Evolutionary conservation across 495 filamentous ascomycete genomes (phyloP).

Genomic region (Penicillium flavigenum): DNA sequence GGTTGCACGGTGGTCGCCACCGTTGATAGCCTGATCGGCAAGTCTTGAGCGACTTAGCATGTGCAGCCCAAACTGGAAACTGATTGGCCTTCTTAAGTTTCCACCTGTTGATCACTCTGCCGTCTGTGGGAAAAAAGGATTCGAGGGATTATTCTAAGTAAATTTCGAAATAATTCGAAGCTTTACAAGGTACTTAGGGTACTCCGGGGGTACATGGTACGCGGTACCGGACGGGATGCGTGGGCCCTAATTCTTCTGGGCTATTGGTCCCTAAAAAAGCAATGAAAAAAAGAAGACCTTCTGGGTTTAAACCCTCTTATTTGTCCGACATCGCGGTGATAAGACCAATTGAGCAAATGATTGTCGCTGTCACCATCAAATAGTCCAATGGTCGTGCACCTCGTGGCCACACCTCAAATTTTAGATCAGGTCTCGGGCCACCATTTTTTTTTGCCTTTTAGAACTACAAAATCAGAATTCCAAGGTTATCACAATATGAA

Average conservation of each 20-base stretch:
- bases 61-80: constrained; percentile 16
- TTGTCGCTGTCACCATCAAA: constrained; percentile 32
- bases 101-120: constrained; percentile 21
- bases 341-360: constrained; percentile 23
- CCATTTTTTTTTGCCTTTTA: background rate
- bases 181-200: no score
- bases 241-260: background rate
- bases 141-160: background rate
- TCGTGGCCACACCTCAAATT: constrained; percentile 28
- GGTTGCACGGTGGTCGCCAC: constrained; percentile 27
- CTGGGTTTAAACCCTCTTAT: constrained; percentile 6
- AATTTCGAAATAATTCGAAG: no score
- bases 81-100: constrained; percentile 21
- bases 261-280: constrained; percentile 3
- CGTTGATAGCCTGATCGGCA: constrained; percentile 29
- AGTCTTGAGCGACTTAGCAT: constrained; percentile 21
- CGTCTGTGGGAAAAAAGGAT: background rate
- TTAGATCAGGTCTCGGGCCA: constrained; percentile 10
- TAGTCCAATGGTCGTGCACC: constrained; percentile 26
- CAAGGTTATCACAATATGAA: no score
- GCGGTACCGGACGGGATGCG: background rate
- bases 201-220: background rate
- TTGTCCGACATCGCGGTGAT: constrained; percentile 22
- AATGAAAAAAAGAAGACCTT: background rate
- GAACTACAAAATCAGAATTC: background rate